Evolutionary conservation across 2,329 filamentous ascomycete species (phyloP).

Genomic region (Iodosphaeria phyllophila): DNA sequence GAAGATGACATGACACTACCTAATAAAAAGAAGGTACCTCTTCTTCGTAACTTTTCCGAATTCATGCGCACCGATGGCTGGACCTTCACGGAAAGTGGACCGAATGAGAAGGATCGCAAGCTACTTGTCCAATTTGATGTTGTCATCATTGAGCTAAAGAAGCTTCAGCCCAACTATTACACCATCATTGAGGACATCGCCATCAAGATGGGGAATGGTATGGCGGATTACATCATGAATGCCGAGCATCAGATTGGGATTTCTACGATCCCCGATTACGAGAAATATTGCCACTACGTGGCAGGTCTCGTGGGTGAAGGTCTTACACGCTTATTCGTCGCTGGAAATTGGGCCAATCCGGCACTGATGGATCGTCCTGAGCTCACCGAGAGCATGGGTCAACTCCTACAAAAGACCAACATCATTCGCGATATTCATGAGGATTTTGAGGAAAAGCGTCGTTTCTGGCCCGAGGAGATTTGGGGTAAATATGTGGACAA

Average conservation of each 20-base stretch:
- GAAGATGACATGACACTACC: slow-evolving; percentile 96
- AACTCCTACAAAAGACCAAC: slow-evolving; percentile 96
- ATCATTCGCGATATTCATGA: slow-evolving; percentile 93
- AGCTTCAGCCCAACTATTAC: slow-evolving; percentile 69
- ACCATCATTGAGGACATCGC: slow-evolving; percentile 86
- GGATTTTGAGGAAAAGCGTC: slow-evolving; percentile 69
- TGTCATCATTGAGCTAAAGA: slow-evolving; percentile 71
- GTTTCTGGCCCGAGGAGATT: slow-evolving; percentile 91
- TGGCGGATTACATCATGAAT: slow-evolving; percentile 88
- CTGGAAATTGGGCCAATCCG: slow-evolving; percentile 70
- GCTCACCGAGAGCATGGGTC: slow-evolving; percentile 87
- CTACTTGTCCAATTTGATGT: slow-evolving; percentile 83
- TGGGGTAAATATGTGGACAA: slow-evolving; percentile 89
- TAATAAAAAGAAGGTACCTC: slow-evolving; percentile 63
- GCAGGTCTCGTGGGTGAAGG: slow-evolving; percentile 97
- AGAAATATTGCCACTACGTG: slow-evolving; percentile 95
- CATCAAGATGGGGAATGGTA: slow-evolving; percentile 89
- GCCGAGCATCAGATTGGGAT: slow-evolving; percentile 65
- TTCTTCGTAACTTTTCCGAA: slow-evolving; percentile 67
- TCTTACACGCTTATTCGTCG: slow-evolving; percentile 75
- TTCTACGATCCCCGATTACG: slow-evolving; percentile 72
- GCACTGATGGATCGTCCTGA: slow-evolving; percentile 60
- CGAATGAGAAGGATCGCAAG: slow-evolving; percentile 85
- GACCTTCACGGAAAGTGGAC: slow-evolving; percentile 73
- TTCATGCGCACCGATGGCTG: slow-evolving; percentile 71